Evolutionary conservation across 1,139 yeast genomes (phyloP).

Genomic region (Candida sp.): DNA sequence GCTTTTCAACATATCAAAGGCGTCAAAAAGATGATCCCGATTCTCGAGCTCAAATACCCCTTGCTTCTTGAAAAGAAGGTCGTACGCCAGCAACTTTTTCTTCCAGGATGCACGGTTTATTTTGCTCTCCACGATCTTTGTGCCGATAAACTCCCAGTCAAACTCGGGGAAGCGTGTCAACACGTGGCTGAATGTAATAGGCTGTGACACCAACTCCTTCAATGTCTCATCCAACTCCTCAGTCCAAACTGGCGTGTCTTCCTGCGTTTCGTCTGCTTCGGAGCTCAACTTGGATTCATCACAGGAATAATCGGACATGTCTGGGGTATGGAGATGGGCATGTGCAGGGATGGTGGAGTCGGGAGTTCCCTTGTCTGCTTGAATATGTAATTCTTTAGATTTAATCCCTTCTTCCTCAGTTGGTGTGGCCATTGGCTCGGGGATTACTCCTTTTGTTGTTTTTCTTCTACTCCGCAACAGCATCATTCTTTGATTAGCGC

Average conservation of each 20-base stretch:
- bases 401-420: not conserved
- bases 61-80: constrained; percentile 11
- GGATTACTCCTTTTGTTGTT: not conserved
- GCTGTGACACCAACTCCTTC: not conserved
- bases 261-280: not conserved
- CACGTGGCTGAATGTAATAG: constrained; percentile 11
- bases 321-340: constrained; percentile 8
- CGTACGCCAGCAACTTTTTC: constrained; percentile 2
- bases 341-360: not conserved
- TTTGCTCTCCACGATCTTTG: constrained; percentile 1
- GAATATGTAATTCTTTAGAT: not conserved
- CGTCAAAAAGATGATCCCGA: too few relatives aligned
- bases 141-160: constrained; percentile 5
- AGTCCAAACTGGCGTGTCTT: not conserved
- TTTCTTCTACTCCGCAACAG: not conserved
- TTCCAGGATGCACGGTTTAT: not conserved
- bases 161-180: constrained; percentile 11
- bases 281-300: constrained; percentile 4
- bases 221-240: not conserved
- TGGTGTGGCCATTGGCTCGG: not conserved
- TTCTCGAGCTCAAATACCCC: not conserved
- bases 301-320: constrained; percentile 8
- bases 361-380: not conserved
- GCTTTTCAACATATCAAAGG: not conserved
- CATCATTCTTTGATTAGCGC: too few relatives aligned